phyloP scores from a whole-genome alignment of 176 grass and related monocot species.

The Poa annua region DNA sequence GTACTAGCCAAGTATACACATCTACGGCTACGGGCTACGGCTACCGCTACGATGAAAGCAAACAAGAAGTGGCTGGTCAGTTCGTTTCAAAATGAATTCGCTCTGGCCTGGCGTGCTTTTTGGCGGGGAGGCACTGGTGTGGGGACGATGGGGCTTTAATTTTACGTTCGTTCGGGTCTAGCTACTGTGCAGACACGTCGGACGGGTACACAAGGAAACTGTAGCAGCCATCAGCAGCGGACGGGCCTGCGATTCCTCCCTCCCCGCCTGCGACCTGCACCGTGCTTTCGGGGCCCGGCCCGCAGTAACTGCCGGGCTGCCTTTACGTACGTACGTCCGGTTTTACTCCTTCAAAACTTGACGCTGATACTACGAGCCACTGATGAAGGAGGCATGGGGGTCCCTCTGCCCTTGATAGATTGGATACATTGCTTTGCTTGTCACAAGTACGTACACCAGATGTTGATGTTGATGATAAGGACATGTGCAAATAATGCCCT shows the following conservation, averaged over 20 bases:
- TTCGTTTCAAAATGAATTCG: not conserved
- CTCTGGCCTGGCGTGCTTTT: not conserved
- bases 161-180: not conserved
- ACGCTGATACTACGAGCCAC: too few relatives aligned
- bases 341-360: not conserved
- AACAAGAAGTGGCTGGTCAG: not conserved
- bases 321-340: not conserved
- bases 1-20: not conserved
- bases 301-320: conserved; percentile 22
- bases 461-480: conserved; percentile 11
- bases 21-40: not conserved
- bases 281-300: not conserved
- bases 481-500: conserved; percentile 6
- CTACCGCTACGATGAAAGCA: not conserved
- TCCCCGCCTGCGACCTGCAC: not conserved
- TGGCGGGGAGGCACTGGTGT: not conserved
- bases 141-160: not conserved
- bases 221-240: conserved; percentile 41
- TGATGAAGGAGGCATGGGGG: too few relatives aligned
- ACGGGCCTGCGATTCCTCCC: not conserved
- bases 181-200: conserved; percentile 44
- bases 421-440: not conserved
- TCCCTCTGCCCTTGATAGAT: not conserved
- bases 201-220: conserved; percentile 37
- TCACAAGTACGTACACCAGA: conserved; percentile 16